These are phyloP conservation scores for Stenogyne calaminthoides DNA, from an alignment of 305 asterid genomes.

Conservation along the genomic window DNA sequence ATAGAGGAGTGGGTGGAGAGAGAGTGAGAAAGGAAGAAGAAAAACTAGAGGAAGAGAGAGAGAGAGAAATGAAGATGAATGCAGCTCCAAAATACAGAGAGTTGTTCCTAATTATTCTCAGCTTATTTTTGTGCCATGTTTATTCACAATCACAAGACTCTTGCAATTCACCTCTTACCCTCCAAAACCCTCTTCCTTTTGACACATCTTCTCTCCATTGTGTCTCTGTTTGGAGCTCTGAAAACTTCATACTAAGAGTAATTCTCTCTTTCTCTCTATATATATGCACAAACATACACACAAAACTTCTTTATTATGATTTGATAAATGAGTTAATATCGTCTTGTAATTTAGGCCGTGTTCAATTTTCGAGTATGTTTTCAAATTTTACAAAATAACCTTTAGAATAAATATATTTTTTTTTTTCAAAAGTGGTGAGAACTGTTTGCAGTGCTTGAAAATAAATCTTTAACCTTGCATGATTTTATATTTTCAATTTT, in stretches of 20 bases:
- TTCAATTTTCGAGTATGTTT: no score
- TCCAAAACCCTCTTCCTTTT: conserved; percentile 44
- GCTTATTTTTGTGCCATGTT: conserved; percentile 30
- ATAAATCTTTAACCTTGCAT: no score
- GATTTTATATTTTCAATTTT: no score
- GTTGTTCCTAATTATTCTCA: conserved; percentile 23
- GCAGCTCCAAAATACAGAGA: conserved; percentile 24
- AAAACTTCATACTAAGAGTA: conserved; percentile 77
- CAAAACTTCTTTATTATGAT: no score
- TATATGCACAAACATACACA: no score
- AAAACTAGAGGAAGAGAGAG: conserved; percentile 1
- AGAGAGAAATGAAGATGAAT: conserved; percentile 26
- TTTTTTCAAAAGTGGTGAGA: no score
- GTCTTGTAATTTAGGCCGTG: no score
- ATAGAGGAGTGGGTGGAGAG: background rate
- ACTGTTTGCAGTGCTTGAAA: no score
- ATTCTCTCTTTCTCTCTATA: conserved; percentile 16
- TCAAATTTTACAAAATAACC: no score
- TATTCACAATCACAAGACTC: conserved; percentile 62
- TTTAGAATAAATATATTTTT: no score
- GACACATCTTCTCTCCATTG: conserved; percentile 61
- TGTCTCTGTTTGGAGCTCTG: conserved; percentile 56
- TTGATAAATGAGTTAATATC: no score
- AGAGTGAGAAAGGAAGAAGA: background rate
- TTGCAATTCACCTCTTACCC: conserved; percentile 50